Evolutionary conservation across 345 rosid genomes (phyloP).

Genomic region (Populus pruinosa): DNA sequence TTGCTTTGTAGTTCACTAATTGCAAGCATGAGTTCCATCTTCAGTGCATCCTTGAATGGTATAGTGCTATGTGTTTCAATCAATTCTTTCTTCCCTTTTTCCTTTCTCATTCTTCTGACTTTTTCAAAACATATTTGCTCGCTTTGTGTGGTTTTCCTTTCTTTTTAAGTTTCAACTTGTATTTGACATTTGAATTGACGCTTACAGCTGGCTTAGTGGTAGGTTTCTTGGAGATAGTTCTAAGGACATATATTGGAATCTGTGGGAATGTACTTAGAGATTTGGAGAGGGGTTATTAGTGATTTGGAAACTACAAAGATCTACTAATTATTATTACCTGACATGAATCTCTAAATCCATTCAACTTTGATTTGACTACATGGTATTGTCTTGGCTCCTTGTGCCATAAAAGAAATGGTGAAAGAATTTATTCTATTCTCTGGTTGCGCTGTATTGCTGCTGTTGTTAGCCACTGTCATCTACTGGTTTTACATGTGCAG

Average conservation of each 20-base stretch:
- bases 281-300: neutral
- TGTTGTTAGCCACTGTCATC: neutral
- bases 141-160: neutral
- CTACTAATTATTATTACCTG: neutral
- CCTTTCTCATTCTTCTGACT: neutral
- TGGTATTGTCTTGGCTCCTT: neutral
- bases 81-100: neutral
- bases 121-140: neutral
- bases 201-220: neutral
- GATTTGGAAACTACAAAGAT: neutral
- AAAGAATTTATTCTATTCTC: neutral
- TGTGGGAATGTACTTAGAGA: neutral
- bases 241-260: neutral
- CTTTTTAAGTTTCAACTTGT: neutral
- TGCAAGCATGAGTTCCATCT: conserved; percentile 37
- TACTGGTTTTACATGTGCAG: neutral
- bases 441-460: neutral
- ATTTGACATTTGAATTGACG: neutral
- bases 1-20: conserved; percentile 18
- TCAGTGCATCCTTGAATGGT: conserved; percentile 41
- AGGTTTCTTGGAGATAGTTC: neutral
- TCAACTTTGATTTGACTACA: neutral
- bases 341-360: neutral
- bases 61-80: neutral
- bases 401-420: neutral